Evolutionary conservation across 371 early-diverging fungal species (phyloP).

Genomic region (Syncephalastrum monosporum): DNA sequence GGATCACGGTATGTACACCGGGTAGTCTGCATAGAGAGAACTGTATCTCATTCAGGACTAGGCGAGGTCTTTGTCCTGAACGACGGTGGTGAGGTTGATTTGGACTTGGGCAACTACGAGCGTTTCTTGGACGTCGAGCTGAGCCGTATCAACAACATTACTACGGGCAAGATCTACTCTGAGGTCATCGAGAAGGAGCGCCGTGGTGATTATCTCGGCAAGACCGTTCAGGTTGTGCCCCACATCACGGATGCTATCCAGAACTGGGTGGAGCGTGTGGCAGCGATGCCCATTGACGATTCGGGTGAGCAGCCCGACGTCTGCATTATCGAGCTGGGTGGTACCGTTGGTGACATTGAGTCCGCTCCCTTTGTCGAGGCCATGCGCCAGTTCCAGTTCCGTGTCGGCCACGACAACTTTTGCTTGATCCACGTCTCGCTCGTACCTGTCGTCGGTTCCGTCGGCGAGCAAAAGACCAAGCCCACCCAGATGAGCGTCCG

Average conservation of each 20-base stretch:
- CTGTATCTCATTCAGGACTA: constrained; percentile 16
- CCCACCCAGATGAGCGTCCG: constrained; percentile 96
- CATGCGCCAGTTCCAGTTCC: constrained; percentile 98
- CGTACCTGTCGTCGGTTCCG: constrained; percentile 95
- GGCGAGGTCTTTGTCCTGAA: constrained; percentile 98
- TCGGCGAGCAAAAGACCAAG: constrained; percentile 99
- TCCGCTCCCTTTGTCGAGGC: constrained; percentile 98
- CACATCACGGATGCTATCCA: constrained; percentile 98
- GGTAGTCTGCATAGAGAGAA: background rate
- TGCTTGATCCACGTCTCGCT: constrained; percentile 97
- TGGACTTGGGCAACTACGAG: constrained; percentile 99
- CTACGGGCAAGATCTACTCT: constrained; percentile 98
- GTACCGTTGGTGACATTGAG: constrained; percentile 99
- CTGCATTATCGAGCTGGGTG: constrained; percentile 99
- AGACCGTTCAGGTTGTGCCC: constrained; percentile 98
- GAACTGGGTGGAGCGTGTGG: constrained; percentile 95
- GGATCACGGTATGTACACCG: constrained; percentile 83
- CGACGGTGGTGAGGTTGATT: constrained; percentile 99
- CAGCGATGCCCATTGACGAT: constrained; percentile 79
- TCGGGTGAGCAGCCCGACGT: constrained; percentile 90
- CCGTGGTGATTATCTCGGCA: constrained; percentile 96
- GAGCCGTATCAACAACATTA: constrained; percentile 96
- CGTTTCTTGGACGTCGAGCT: constrained; percentile 94
- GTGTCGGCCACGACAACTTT: constrained; percentile 96
- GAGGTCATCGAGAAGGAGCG: constrained; percentile 92